These are phyloP conservation scores for Fusarium cicatricum DNA, from an alignment of 2,329 filamentous ascomycete genomes.

Conservation along the genomic window DNA sequence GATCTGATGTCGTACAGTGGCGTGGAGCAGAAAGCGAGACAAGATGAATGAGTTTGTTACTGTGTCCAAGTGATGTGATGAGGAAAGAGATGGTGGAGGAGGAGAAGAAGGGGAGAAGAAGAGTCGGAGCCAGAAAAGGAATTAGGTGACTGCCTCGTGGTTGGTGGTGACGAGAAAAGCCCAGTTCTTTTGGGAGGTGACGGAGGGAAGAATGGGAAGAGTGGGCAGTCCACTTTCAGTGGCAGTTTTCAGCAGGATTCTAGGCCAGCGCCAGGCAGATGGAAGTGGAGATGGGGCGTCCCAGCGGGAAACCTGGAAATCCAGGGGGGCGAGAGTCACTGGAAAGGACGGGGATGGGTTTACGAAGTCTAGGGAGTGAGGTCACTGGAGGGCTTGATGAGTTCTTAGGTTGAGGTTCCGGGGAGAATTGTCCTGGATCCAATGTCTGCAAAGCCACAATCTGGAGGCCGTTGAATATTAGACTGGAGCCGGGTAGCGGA, in stretches of 20 bases:
- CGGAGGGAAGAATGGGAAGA: constrained; percentile 25
- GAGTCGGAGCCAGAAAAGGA: constrained; percentile 13
- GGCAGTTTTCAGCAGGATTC: constrained; percentile 39
- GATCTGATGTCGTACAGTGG: constrained; percentile 27
- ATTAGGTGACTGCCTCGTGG: constrained; percentile 30
- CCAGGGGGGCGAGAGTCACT: constrained; percentile 3
- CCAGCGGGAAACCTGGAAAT: constrained; percentile 34
- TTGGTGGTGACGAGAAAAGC: constrained; percentile 35
- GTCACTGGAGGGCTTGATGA: constrained; percentile 22
- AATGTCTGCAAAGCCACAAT: neutral
- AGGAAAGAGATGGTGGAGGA: neutral
- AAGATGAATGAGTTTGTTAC: constrained; percentile 5
- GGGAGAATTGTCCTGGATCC: constrained; percentile 8
- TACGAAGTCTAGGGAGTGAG: constrained; percentile 19
- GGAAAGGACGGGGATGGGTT: neutral
- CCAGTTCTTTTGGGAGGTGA: constrained; percentile 36
- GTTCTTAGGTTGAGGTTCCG: neutral
- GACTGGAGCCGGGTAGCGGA: neutral
- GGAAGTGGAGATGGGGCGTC: constrained; percentile 29
- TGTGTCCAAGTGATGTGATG: constrained; percentile 9
- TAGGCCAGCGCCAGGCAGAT: constrained; percentile 37
- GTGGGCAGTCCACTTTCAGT: constrained; percentile 37
- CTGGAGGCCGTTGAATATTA: neutral
- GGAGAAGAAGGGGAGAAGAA: constrained; percentile 10
- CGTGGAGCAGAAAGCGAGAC: constrained; percentile 18